phyloP scores from a whole-genome alignment of 257 asterid genomes.

The Lithospermum erythrorhizon region DNA sequence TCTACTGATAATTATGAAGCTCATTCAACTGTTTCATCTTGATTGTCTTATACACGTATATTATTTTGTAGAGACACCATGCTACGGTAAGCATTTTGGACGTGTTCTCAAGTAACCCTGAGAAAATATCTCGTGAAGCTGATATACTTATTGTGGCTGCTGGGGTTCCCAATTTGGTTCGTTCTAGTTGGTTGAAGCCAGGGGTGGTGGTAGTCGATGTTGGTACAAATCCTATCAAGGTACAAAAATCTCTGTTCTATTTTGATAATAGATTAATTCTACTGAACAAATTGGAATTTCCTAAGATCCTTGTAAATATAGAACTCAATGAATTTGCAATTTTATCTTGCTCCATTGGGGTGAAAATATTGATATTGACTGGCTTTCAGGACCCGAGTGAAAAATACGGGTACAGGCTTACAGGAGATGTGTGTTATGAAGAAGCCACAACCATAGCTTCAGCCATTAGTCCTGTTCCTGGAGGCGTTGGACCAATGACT shows the following conservation, averaged over 20 bases:
- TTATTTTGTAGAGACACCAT: constrained; percentile 54
- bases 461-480: constrained; percentile 84
- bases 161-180: constrained; percentile 78
- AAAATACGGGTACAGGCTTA: constrained; percentile 57
- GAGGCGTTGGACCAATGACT: constrained; percentile 95
- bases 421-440: constrained; percentile 73
- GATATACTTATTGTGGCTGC: constrained; percentile 76
- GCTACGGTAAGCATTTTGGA: constrained; percentile 75
- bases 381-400: constrained; percentile 41
- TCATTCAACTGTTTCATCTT: neutral
- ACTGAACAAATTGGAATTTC: neutral
- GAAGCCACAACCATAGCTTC: constrained; percentile 66
- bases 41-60: too few relatives aligned
- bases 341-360: neutral
- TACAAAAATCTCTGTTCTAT: constrained; percentile 11
- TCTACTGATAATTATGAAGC: neutral
- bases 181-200: constrained; percentile 84
- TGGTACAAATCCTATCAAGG: constrained; percentile 82
- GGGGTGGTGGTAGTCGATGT: constrained; percentile 78
- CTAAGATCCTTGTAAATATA: neutral
- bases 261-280: neutral
- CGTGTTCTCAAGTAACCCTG: constrained; percentile 51
- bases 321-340: neutral
- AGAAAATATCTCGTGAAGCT: constrained; percentile 62
- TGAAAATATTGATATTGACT: neutral